Conservation (phyloP, 768 basidiomycete genomes). For the Multifurca ochricompacta region DNA sequence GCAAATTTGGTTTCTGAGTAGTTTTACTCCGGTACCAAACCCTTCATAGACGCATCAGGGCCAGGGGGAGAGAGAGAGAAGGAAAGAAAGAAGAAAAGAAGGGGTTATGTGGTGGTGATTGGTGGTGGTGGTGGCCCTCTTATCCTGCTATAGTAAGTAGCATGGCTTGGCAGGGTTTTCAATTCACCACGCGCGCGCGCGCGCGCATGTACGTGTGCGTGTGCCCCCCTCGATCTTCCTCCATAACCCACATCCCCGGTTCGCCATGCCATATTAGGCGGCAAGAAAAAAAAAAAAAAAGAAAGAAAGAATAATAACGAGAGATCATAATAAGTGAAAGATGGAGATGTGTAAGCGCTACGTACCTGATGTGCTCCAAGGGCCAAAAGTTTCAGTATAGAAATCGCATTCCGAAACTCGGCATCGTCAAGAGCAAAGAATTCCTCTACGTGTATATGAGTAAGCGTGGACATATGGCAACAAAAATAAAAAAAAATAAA, state of each 20-base stretch:
- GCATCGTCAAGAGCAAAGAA: constrained; percentile 33
- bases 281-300: neutral
- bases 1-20: no score
- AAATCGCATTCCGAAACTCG: constrained; percentile 38
- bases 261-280: neutral
- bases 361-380: constrained; percentile 56
- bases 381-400: constrained; percentile 52
- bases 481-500: neutral
- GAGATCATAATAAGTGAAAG: constrained; percentile 14
- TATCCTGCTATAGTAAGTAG: no score
- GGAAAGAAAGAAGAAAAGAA: neutral
- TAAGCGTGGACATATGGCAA: neutral
- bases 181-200: no score
- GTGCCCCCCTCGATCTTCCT: no score
- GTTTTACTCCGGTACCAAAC: no score
- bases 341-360: constrained; percentile 20
- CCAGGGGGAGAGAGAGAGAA: no score
- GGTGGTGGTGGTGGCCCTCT: no score
- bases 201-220: neutral
- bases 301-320: neutral
- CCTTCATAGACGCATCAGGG: no score
- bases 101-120: no score
- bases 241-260: no score
- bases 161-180: no score
- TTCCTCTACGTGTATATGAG: constrained; percentile 35